These are phyloP conservation scores for Debaryomyces maramus DNA, from an alignment of 805 yeast species.

Conservation along the genomic window DNA sequence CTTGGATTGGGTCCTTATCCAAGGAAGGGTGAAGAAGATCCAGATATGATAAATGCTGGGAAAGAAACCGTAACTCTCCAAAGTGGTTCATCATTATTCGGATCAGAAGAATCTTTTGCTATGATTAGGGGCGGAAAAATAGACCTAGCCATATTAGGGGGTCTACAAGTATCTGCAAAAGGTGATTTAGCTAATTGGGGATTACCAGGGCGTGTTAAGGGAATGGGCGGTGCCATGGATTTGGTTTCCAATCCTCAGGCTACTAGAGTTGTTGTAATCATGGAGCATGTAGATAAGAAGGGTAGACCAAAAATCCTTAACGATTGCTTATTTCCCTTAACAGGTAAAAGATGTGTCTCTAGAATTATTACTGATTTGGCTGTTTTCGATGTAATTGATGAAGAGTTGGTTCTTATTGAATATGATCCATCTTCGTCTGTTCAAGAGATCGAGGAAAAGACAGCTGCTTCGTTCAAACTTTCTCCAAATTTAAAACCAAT, in stretches of 20 bases:
- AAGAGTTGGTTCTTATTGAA: constrained; percentile 40
- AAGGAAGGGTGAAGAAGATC: constrained; percentile 40
- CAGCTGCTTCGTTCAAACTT: constrained; percentile 42
- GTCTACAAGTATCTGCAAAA: constrained; percentile 46
- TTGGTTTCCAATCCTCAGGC: constrained; percentile 46
- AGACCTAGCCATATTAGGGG: constrained; percentile 47
- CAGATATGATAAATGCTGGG: constrained; percentile 52
- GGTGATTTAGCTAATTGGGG: constrained; percentile 58
- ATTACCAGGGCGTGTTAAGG: constrained; percentile 50
- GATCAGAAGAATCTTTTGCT: constrained; percentile 51
- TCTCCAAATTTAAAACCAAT: constrained; percentile 23
- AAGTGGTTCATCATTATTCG: constrained; percentile 49
- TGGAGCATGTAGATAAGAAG: constrained; percentile 49
- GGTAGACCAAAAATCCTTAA: constrained; percentile 48
- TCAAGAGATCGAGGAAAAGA: constrained; percentile 39
- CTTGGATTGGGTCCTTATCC: constrained; percentile 53
- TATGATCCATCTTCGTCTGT: constrained; percentile 39
- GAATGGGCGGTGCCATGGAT: constrained; percentile 60
- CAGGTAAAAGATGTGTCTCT: constrained; percentile 46
- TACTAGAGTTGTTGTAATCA: constrained; percentile 47
- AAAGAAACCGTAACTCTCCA: constrained; percentile 49
- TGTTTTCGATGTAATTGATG: constrained; percentile 46
- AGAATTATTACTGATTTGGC: constrained; percentile 49
- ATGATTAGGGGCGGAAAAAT: constrained; percentile 51
- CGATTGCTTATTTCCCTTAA: constrained; percentile 46